Evolutionary conservation across 352 stramenopile genomes (phyloP), one percentile per base, ranked within the genome.

Genomic region (Halophytophthora polymorphica): DNA sequence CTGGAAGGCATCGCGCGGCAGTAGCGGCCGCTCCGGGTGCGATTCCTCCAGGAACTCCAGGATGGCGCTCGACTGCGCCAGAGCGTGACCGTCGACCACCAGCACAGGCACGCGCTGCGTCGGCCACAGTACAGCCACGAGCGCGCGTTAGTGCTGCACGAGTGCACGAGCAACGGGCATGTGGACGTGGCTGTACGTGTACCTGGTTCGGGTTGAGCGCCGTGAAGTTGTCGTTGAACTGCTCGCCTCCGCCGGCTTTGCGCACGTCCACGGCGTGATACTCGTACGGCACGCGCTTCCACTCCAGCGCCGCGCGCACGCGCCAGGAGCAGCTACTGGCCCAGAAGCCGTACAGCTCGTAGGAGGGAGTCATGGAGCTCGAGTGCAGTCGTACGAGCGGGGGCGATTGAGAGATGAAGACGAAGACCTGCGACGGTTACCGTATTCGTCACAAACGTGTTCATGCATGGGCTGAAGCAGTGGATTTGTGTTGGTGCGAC

Each of bases 41-140:
- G 80, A 83, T 46, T 89, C 73, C 35, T 98, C 90, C 19, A 98
- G 66, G 64, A 97, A 98, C 58, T 98, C 88, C 51, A 98, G 77
- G 47, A 98, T 98, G 6, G 90, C 86, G 23, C 89, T 58, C 4
- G 84, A 96, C 64, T 98, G 90, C 22, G 80, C 81, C 17, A 90
- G 60, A 34, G 69, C 55, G 23, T 77, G 73, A 23, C 80, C 74
- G 21, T 90, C 79, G 55, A 92, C 95, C 64, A 91, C 66, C 17
- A 98, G 64, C 33, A 78, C 59, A 3, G 93, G 90, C 19, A 90
- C 47, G 28, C 80, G 77, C 71, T 88, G 42, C 10, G 42, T 12
- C 41, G 6, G 44, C n/a, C 37, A 2, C 19, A 46, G 25, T 11
- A 40, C 10, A 39, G 31, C 17, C n/a, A 42, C 13, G 49, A 8